A percentile compares a stretch with the other conserved stretches of the same genome.
Conservation (phyloP, 2,329 filamentous ascomycete genomes). For the Ophiostoma sp. region DNA sequence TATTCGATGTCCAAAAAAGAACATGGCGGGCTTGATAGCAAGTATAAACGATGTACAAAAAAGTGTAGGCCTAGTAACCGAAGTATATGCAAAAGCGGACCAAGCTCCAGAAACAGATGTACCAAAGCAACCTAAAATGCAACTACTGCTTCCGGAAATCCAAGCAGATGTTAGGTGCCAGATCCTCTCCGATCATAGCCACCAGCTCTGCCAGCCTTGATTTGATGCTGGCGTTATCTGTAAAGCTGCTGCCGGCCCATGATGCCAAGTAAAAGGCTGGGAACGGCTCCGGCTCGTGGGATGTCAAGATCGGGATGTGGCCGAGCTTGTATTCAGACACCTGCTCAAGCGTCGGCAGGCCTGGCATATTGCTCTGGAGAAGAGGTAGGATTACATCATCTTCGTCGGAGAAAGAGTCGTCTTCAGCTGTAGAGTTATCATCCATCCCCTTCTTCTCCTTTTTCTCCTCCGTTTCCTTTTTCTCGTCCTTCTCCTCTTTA, state of each 20-base stretch:
- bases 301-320: conserved; percentile 50
- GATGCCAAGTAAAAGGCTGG: conserved; percentile 48
- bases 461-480: conserved; percentile 28
- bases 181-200: conserved; percentile 58
- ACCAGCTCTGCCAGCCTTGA: conserved; percentile 61
- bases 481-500: conserved; percentile 23
- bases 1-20: not conserved
- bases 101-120: not conserved
- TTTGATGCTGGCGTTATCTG: conserved; percentile 50
- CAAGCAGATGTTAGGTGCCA: conserved; percentile 53
- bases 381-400: conserved; percentile 37
- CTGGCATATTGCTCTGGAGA: conserved; percentile 61
- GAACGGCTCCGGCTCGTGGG: conserved; percentile 36
- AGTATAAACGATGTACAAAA: not conserved
- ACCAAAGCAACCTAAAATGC: not conserved
- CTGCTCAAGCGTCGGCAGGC: conserved; percentile 52
- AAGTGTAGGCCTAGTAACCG: not conserved
- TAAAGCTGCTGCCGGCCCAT: conserved; percentile 53
- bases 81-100: not conserved
- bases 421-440: conserved; percentile 18
- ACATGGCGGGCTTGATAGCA: not conserved
- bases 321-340: conserved; percentile 54
- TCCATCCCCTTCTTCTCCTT: conserved; percentile 29
- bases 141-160: conserved; percentile 41
- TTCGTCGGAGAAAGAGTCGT: conserved; percentile 14